Evolutionary conservation across 148 eudicot species (phyloP).

Genomic region (Silene conica): DNA sequence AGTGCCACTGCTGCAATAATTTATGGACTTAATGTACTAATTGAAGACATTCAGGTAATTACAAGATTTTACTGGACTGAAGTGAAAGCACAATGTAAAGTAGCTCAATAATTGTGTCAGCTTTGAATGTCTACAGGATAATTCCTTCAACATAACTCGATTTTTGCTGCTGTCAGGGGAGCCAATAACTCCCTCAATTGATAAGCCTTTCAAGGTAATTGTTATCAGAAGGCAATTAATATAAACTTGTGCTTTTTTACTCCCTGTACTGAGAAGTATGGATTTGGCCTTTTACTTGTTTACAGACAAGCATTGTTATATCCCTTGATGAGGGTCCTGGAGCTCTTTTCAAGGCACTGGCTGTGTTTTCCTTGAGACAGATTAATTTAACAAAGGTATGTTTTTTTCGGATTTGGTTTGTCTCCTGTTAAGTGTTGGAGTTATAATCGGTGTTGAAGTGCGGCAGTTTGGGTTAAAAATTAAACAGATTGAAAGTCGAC

Average conservation of each 20-base stretch:
- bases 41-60: conserved; percentile 78
- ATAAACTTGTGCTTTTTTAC: background rate
- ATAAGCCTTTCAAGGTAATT: conserved; percentile 71
- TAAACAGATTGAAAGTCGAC: conserved; percentile 87
- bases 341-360: conserved; percentile 78
- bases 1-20: conserved; percentile 69
- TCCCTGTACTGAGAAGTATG: too few species aligned
- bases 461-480: background rate
- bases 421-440: background rate
- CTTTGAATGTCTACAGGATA: conserved; percentile 48
- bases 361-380: conserved; percentile 69
- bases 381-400: conserved; percentile 79
- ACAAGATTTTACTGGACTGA: background rate
- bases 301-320: conserved; percentile 83
- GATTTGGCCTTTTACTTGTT: conserved; percentile 2
- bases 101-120: background rate
- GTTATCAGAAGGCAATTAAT: background rate
- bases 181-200: conserved; percentile 53
- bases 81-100: background rate
- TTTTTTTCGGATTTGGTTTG: conserved; percentile 3
- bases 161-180: conserved; percentile 81
- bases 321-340: conserved; percentile 88
- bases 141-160: conserved; percentile 71
- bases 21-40: conserved; percentile 70
- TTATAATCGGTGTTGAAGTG: background rate